Base-by-base conservation (phyloP, 768 basidiomycete species). In the Kwoniella pini region DNA sequence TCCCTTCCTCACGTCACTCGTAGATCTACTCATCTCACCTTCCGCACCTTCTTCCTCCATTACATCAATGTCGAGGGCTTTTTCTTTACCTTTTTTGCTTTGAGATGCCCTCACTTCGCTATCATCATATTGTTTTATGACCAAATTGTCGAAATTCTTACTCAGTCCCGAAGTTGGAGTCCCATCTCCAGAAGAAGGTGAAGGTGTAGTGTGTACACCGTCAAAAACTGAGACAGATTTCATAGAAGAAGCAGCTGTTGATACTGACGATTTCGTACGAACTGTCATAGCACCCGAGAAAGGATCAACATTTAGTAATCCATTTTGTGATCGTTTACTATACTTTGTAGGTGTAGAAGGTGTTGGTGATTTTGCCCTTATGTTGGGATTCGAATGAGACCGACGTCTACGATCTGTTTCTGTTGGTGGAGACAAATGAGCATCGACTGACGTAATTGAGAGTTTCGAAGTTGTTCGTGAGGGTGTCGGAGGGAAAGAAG, bases 41-140 rank as follows among this genome's bases (percentile, higher is more conserved):
- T 39, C 52, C 3, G 53, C 57, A 10, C 40, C 59, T 44, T 54
- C 48, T 1, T 6, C 46, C 2, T 60, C 54, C n/a, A 49, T 31
- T 42, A 22, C 45, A 39, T 45, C 42, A 22, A 24, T 7, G 44
- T 30, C 17, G 31, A 57, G 24, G 17, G 63, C 66, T 44, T 50
- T 60, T 40, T 71, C 67, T 36, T 68, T 68, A 19, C 68, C 71
- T 42, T 69, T 72, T 24, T 63, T 30, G 24, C 64, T 62, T 19
- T 11, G 22, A 19, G 39, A 17, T 0, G 27, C n/a, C n/a, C n/a
- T n/a, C n/a, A n/a, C n/a, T n/a, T n/a, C 33, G 33, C 7, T 15
- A 36, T 7, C 33, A 36, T 36, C 7, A 15, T 15, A 7, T 15
- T 15, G 33, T 36, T 15, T 36, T 36, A 7, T 15, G 33, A 36